Base-by-base conservation (phyloP, 2,329 filamentous ascomycete genomes). In the Trichoderma sp. region DNA sequence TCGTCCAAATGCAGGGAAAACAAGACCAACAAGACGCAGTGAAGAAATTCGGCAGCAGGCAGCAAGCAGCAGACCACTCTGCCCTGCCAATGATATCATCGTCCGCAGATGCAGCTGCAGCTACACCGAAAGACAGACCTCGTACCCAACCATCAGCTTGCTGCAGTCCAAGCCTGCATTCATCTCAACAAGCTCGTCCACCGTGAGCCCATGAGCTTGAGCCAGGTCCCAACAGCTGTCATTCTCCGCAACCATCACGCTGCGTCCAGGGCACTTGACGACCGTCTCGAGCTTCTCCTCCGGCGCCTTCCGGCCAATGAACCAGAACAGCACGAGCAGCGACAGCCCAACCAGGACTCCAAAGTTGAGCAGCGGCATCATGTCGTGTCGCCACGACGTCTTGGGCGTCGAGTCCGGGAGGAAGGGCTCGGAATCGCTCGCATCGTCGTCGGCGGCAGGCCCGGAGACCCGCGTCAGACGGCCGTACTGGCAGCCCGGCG, bases 311-410 rank as follows among this genome's bases (percentile, higher is more conserved):
- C 73, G 71, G 64, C 76, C 73, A 19, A 84, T 74, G 72, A 80
- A 80, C 80, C 80, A 84, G 66, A 82, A 79, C 50, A 87, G 69
- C 19, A 80, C 71, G 41, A 86, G 70, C 55, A 87, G 73, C 66
- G 80, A 82, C 17, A 85, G 69, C 4, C 83, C 76, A 61, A 85
- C 77, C 43, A 87, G 72, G 67, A 86, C 73, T 62, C 83, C 83
- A 74, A 86, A 87, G 71, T 86, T 86, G 70, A 87, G 77, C 68
- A 87, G 75, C n/a, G 82, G 82, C 76, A 78, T 80, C 75, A 83
- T 76, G 66, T 83, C 81, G 41, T 79, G 78, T 34, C 84, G 78
- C 80, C 84, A 82, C 6, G 84, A 81, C 39, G 75, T 74, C 45
- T 72, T 76, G 68, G 67, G 70, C 30, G 54, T 66, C 19, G 65